phyloP scores from a whole-genome alignment of 2,329 filamentous ascomycete genomes.

The Microdochium bolleyi region DNA sequence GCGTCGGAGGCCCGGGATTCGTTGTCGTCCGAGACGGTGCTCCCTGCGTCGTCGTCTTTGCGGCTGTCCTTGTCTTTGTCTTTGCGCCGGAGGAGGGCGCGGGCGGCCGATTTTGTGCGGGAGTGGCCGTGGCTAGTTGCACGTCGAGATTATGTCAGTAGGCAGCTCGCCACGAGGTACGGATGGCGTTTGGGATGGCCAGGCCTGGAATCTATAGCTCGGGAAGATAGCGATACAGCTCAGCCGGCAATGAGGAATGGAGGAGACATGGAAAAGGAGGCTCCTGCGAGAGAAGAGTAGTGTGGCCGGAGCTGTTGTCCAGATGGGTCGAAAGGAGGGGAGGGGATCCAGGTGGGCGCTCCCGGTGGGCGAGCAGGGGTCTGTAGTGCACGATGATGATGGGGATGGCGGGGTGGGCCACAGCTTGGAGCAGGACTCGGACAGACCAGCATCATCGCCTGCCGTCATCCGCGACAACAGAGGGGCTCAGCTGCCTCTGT shows the following conservation, averaged over 20 bases:
- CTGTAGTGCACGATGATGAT: background rate
- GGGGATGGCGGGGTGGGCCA: background rate
- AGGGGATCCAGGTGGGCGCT: background rate
- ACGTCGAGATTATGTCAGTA: background rate
- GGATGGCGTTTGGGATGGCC: background rate
- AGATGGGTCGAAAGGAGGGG: no score
- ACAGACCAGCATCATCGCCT: background rate
- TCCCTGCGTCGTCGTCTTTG: slow-evolving; percentile 14
- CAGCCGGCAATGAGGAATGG: no score
- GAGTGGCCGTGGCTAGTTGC: background rate
- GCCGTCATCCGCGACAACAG: background rate
- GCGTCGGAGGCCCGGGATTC: slow-evolving; percentile 8
- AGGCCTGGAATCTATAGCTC: no score
- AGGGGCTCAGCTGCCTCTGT: no score
- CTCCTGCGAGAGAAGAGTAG: no score
- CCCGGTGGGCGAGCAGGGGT: background rate
- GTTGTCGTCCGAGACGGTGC: slow-evolving; percentile 8
- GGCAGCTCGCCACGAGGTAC: background rate
- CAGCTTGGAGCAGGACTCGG: background rate
- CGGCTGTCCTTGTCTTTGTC: slow-evolving; percentile 18
- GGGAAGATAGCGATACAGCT: no score
- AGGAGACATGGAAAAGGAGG: no score
- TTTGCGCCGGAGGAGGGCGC: slow-evolving; percentile 43
- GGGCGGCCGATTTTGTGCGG: slow-evolving; percentile 27
- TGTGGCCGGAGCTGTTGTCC: no score